Percentiles rank a stretch among this genome's conserved stretches.
phyloP scores from a whole-genome alignment of 2,329 filamentous ascomycete genomes.

The Didymella segeticola region DNA sequence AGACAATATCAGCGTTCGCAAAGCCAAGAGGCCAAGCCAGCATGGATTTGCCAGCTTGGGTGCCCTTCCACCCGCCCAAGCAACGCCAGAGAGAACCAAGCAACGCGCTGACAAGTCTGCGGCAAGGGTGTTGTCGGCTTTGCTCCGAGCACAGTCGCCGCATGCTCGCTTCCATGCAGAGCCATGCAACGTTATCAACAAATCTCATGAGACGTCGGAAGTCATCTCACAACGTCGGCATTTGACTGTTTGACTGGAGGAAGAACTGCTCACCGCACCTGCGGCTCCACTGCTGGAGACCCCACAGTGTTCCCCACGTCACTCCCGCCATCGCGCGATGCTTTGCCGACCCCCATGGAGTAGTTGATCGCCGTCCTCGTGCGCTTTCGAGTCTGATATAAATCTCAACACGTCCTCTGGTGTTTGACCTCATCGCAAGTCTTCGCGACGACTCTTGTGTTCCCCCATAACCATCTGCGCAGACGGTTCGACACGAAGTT shows the following conservation, averaged over 20 bases:
- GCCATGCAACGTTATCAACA: constrained; percentile 9
- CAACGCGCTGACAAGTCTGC: not conserved
- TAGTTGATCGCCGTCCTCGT: constrained; percentile 8
- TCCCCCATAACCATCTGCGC: not conserved
- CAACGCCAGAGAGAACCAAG: constrained; percentile 14
- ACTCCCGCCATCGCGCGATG: constrained; percentile 14
- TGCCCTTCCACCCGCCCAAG: constrained; percentile 1
- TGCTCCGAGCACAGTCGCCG: constrained; percentile 12
- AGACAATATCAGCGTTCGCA: not conserved
- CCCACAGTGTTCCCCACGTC: constrained; percentile 28
- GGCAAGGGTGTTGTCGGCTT: constrained; percentile 1
- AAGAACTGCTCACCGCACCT: constrained; percentile 21
- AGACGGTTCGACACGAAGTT: not conserved
- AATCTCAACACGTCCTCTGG: not conserved
- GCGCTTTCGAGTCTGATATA: constrained; percentile 8
- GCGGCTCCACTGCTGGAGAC: constrained; percentile 28
- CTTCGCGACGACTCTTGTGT: not conserved
- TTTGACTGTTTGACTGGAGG: constrained; percentile 33
- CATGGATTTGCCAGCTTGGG: not conserved
- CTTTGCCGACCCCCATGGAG: constrained; percentile 18
- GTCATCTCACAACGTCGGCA: constrained; percentile 15
- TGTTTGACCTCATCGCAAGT: not conserved
- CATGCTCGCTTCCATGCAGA: constrained; percentile 7
- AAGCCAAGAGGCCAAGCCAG: constrained; percentile 10
- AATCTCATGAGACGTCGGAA: not conserved